Base-by-base conservation (phyloP, 163 green algal species). In the Scenedesmus sp. region DNA sequence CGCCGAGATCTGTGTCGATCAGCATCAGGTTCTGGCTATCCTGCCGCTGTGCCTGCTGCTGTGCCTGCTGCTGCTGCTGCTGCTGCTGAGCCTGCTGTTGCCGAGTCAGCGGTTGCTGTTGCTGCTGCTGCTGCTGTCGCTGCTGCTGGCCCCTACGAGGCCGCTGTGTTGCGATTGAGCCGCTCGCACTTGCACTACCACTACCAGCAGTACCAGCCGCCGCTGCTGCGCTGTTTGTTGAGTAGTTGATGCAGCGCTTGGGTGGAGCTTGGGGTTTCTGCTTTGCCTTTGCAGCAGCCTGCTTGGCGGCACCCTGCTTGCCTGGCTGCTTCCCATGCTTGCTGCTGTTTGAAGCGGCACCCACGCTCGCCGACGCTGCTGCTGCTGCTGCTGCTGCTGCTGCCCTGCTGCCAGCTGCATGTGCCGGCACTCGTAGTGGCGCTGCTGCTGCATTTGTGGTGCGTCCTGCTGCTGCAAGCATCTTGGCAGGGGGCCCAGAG, bases 1-100 rank as follows among this genome's bases (percentile, higher is more conserved):
- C 87, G 9, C 81, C n/a, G 10, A 86, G 62, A 60, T 91, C 87
- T 23, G 77, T 82, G 81, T 91, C 87, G 26, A 91, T 59, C 87
- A 91, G 52, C 73, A 91, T 59, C 15, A 82, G 10, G 3, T 26
- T 59, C 52, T 57, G 57, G 6, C 46, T 59, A 18, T 13, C 81
- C 13, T 46, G 81, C 81, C 52, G 52, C 81, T 62, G 52, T 1
- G 52, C 9, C 13, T 60, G 34, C 60, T 66, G 67, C 70, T 57
- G 46, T 54, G 26, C 13, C 81, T 16, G 81, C 20, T 52, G 66
- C 2, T 34, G 10, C 81, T 62, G 52, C 81, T 23, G 34, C 81
- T 86, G 79, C 70, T 26, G 70, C 70, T 20, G 70, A 16, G 70
- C 18, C 70, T 23, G 70, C 70, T 26, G 70, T 18, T 12, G 46